Conservation (phyloP, 495 filamentous ascomycete species). For the Hyaloscypha finlandica region DNA sequence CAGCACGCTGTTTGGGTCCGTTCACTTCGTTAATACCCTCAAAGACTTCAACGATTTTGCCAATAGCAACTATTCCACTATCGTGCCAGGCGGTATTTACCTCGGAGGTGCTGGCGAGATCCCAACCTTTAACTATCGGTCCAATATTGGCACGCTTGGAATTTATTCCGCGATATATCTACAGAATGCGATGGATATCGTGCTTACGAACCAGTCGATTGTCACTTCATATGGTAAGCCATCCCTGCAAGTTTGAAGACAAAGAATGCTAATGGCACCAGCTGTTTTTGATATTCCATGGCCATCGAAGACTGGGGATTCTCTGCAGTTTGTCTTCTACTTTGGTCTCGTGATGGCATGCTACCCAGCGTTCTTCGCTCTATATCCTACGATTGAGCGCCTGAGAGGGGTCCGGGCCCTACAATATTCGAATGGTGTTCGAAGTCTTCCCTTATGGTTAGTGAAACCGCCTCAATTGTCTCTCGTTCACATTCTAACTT, state of each 20-base stretch:
- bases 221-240: conserved; percentile 60
- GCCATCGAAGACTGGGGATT: conserved; percentile 58
- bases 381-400: conserved; percentile 81
- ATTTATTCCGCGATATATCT: conserved; percentile 59
- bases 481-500: neutral
- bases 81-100: conserved; percentile 75
- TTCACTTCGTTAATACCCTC: conserved; percentile 61
- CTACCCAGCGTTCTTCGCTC: conserved; percentile 79
- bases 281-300: conserved; percentile 68
- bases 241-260: conserved; percentile 45
- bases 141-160: conserved; percentile 40
- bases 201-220: conserved; percentile 65
- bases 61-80: conserved; percentile 54
- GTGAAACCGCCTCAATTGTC: conserved; percentile 16
- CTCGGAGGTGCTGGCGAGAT: conserved; percentile 49
- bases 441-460: conserved; percentile 63
- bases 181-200: conserved; percentile 68
- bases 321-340: conserved; percentile 72
- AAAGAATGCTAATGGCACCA: neutral
- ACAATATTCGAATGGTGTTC: conserved; percentile 82
- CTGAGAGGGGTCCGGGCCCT: conserved; percentile 72
- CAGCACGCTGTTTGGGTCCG: conserved; percentile 18
- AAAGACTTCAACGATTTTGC: conserved; percentile 67
- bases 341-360: conserved; percentile 71
- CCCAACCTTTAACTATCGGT: conserved; percentile 60